A percentile compares a stretch with the other conserved stretches of the same genome.
phyloP scores from a whole-genome alignment of 768 basidiomycete species.

The Leccinum obscurum region DNA sequence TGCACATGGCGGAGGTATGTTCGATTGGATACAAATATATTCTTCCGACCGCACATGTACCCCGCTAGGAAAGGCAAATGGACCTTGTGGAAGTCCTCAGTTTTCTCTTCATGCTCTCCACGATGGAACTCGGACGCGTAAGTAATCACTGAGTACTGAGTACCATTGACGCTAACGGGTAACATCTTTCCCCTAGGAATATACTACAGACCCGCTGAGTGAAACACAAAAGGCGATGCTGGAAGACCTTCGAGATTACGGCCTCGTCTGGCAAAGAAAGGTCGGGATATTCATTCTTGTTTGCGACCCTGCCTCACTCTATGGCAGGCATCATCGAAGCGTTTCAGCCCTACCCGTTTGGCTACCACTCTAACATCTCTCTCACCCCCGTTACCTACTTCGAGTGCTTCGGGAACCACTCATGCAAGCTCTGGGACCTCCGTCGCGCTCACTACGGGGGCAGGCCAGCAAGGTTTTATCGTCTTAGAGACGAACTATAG shows the following conservation, averaged over 20 bases:
- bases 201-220: slow-evolving; percentile 79
- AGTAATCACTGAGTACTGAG: slow-evolving; percentile 22
- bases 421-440: slow-evolving; percentile 17
- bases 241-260: slow-evolving; percentile 91
- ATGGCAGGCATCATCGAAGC: slow-evolving; percentile 63
- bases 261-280: slow-evolving; percentile 85
- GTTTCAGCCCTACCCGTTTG: slow-evolving; percentile 92
- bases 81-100: slow-evolving; percentile 92
- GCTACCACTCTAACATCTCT: slow-evolving; percentile 94
- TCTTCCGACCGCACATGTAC: slow-evolving; percentile 14
- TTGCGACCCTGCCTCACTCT: slow-evolving; percentile 14
- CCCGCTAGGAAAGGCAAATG: slow-evolving; percentile 74
- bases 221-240: slow-evolving; percentile 84
- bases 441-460: slow-evolving; percentile 44
- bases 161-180: neutral
- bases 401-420: slow-evolving; percentile 29
- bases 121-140: slow-evolving; percentile 91
- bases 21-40: neutral
- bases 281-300: slow-evolving; percentile 40
- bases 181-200: slow-evolving; percentile 59
- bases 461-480: slow-evolving; percentile 84
- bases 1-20: slow-evolving; percentile 79
- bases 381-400: slow-evolving; percentile 73
- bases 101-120: slow-evolving; percentile 96
- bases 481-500: slow-evolving; percentile 98